Evolutionary conservation across 2,329 filamentous ascomycete species (phyloP).

Genomic region (Chaetomiaceae sp.): DNA sequence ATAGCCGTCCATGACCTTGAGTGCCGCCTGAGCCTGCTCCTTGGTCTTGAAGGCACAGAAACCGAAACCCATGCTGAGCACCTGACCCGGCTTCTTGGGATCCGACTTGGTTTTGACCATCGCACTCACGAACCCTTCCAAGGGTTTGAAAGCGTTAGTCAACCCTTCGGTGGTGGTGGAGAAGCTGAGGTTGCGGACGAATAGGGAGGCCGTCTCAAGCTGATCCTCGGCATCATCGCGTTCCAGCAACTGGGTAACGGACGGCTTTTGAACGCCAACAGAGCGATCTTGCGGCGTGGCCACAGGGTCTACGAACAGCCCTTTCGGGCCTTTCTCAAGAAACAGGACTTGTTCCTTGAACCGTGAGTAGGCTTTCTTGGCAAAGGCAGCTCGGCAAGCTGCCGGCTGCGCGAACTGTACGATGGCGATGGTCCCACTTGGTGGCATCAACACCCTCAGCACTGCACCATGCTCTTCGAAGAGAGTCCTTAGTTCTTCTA

Average conservation of each 20-base stretch:
- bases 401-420: slow-evolving; percentile 78
- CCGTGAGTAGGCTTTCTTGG: slow-evolving; percentile 79
- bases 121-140: slow-evolving; percentile 86
- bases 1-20: slow-evolving; percentile 82
- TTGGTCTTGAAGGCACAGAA: slow-evolving; percentile 86
- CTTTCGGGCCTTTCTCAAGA: slow-evolving; percentile 85
- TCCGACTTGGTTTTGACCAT: slow-evolving; percentile 91
- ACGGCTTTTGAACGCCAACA: slow-evolving; percentile 55
- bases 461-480: slow-evolving; percentile 85
- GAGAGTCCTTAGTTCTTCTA: slow-evolving; percentile 71
- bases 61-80: slow-evolving; percentile 94
- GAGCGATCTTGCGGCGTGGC: slow-evolving; percentile 35
- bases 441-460: slow-evolving; percentile 81
- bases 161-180: slow-evolving; percentile 74
- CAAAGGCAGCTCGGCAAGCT: slow-evolving; percentile 79
- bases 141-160: slow-evolving; percentile 69
- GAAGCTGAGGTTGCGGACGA: slow-evolving; percentile 93
- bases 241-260: slow-evolving; percentile 64
- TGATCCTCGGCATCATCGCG: slow-evolving; percentile 49
- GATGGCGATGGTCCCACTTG: slow-evolving; percentile 88
- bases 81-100: slow-evolving; percentile 81
- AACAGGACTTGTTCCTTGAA: slow-evolving; percentile 89
- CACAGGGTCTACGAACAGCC: slow-evolving; percentile 56
- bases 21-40: slow-evolving; percentile 71
- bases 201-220: slow-evolving; percentile 72